phyloP scores from a whole-genome alignment of 352 stramenopile genomes.

The Phytophthora multivora region DNA sequence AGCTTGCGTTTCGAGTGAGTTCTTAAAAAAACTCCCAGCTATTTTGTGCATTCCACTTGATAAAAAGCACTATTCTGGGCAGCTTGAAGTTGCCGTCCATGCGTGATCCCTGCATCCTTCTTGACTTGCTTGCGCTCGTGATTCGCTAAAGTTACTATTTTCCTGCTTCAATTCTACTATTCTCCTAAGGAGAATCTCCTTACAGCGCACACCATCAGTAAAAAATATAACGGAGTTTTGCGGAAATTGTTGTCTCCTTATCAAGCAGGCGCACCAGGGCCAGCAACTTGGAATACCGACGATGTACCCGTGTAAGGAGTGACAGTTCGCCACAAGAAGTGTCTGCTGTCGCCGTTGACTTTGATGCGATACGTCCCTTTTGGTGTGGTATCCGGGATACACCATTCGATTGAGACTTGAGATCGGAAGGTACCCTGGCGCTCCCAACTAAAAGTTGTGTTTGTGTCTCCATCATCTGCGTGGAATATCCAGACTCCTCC shows the following conservation, averaged over 20 bases:
- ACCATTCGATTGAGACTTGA: slow-evolving; percentile 73
- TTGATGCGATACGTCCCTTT: slow-evolving; percentile 74
- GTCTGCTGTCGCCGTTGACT: slow-evolving; percentile 80
- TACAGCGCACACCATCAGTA: not conserved
- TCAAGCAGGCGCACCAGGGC: slow-evolving; percentile 16
- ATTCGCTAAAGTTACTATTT: not conserved
- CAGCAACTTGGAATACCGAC: slow-evolving; percentile 55
- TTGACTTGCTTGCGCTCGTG: not conserved
- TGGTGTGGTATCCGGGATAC: slow-evolving; percentile 51
- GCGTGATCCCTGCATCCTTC: too few relatives aligned
- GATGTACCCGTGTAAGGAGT: slow-evolving; percentile 63
- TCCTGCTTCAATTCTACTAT: not conserved
- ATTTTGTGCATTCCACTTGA: slow-evolving; percentile 4
- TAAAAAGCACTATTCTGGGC: slow-evolving; percentile 11
- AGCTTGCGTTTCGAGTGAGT: slow-evolving; percentile 8
- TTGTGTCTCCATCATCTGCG: slow-evolving; percentile 71
- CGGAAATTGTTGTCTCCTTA: not conserved
- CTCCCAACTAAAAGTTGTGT: slow-evolving; percentile 83
- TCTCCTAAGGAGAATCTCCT: too few relatives aligned
- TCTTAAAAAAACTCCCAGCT: not conserved
- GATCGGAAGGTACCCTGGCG: slow-evolving; percentile 73
- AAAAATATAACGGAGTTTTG: not conserved
- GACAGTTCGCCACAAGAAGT: slow-evolving; percentile 57
- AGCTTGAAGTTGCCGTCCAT: not conserved
- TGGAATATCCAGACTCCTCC: slow-evolving; percentile 74